Base-by-base conservation (phyloP, 75 land plant species). In the Azolla pinnata region DNA sequence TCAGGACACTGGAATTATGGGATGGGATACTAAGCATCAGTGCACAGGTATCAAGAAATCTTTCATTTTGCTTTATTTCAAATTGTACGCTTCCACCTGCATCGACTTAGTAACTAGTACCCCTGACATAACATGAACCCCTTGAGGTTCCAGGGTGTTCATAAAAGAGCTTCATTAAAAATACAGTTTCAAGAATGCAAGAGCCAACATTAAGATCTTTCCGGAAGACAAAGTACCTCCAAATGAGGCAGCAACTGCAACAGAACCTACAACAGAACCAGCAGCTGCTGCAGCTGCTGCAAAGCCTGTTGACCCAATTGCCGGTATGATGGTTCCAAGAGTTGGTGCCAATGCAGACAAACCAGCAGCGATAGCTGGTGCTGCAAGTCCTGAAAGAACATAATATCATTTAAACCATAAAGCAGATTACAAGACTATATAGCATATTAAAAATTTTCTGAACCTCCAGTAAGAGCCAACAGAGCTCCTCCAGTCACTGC, bases 361-460 rank as follows among this genome's bases (percentile, higher is more conserved):
- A 19, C 97, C 97, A 23, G 99, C 97, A 64, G 99, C 99, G 53
- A 95, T 86, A 59, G 99, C 97, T 58, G 99, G 99, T 42, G 97
- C 99, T 67, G 99, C 99, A 35, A 95, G 70, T 38, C 99, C 99
- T 95, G 81, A 53, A 50, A 52, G 27, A 52, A 1, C 14, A 27
- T 24, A 52, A 4, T 3, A 18, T 20, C 18, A 9, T 4, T 48
- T 18, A 35, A 35, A 35, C 40, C 12, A 12, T 5, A 35, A 35
- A 35, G 40, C 12, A 12, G 10, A 5, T 35, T 12, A 5, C 40
- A 35, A 5, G 10, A 35, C 40, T 5, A 35, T 12, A 35, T 35
- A 35, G 12, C 40, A 35, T 35, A 12, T 35, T 12, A 35, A 35
- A 5, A 35, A 35, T 12, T 12, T 12, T 35, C 5, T 4, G 30